Evolutionary conservation across 2,329 filamentous ascomycete genomes (phyloP), one percentile per base, ranked within the genome.

Genomic region (Aspergillus sp.): DNA sequence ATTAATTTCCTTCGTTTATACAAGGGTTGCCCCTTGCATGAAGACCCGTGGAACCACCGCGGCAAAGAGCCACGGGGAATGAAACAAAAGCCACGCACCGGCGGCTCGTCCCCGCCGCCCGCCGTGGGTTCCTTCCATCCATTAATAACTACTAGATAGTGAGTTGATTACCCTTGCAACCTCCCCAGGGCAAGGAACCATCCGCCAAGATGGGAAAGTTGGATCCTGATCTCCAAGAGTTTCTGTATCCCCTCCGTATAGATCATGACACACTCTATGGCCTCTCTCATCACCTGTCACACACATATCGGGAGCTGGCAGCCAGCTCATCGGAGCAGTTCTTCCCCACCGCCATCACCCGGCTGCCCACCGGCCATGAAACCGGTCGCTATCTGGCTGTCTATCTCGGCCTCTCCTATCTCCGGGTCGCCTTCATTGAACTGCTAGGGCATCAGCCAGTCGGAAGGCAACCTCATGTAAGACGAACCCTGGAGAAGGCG

Each of bases 401-500:
- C 39, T 82, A 84, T 68, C 77, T 84, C 41, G 82, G 82, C 28
- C 75, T 82, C 13, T 81, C 78, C 13, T 84, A 84, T 64, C 71
- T 84, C 30, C 76, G 81, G 60, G 80, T 83, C 5, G 81, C 80
- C 5, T 83, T 84, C 57, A 81, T 84, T 51, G 81, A 84, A 53
- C 67, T 84, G 4, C 64, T 79, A 12, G 77, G 76, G 4, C 72
- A 77, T 38, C 63, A 68, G 52, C 67, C 72, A 21, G 69, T 72
- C n/a, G 73, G 70, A 17, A 71, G 73, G 55, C 72, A 63, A 74
- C 82, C 78, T 13, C 82, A 82, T 47, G 79, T 89, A 32, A 80
- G 80, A 38, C 81, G 87, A 50, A 83, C 85, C 5, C 76, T 91
- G 58, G 90, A 92, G 72, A 88, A 83, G 65, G 85, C 85, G 57